Conservation (phyloP, 2,329 filamentous ascomycete species). For the Aotearoamyces nothofagi region DNA sequence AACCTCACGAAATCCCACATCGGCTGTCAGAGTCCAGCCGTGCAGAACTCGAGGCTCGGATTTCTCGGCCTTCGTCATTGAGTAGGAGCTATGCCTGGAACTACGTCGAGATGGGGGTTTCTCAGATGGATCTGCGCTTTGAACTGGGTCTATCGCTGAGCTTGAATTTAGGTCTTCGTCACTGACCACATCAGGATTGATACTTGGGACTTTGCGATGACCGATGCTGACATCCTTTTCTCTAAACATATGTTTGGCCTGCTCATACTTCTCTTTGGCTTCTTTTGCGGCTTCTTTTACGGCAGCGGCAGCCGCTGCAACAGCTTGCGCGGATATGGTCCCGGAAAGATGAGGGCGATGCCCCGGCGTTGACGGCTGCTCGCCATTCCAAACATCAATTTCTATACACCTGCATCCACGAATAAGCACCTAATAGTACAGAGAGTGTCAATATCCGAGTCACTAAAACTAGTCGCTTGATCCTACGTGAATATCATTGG, state of each 20-base stretch:
- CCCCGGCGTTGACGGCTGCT: conserved; percentile 22
- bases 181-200: background rate
- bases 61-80: conserved; percentile 13
- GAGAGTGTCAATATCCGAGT: conserved; percentile 4
- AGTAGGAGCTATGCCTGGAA: conserved; percentile 6
- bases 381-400: conserved; percentile 87
- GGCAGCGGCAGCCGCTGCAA: conserved; percentile 9
- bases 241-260: conserved; percentile 16
- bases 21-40: conserved; percentile 72
- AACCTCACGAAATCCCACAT: conserved; percentile 77
- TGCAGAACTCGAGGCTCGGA: conserved; percentile 70
- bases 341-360: conserved; percentile 19
- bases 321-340: conserved; percentile 18
- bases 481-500: too few species aligned
- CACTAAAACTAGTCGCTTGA: background rate
- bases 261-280: conserved; percentile 21
- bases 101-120: background rate
- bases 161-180: background rate
- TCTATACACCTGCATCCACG: conserved; percentile 81
- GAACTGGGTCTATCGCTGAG: background rate
- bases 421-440: conserved; percentile 41
- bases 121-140: background rate
- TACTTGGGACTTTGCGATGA: background rate
- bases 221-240: conserved; percentile 3
- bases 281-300: too few species aligned